Conservation (phyloP, 768 basidiomycete genomes). For the Mycena chlorophos region DNA sequence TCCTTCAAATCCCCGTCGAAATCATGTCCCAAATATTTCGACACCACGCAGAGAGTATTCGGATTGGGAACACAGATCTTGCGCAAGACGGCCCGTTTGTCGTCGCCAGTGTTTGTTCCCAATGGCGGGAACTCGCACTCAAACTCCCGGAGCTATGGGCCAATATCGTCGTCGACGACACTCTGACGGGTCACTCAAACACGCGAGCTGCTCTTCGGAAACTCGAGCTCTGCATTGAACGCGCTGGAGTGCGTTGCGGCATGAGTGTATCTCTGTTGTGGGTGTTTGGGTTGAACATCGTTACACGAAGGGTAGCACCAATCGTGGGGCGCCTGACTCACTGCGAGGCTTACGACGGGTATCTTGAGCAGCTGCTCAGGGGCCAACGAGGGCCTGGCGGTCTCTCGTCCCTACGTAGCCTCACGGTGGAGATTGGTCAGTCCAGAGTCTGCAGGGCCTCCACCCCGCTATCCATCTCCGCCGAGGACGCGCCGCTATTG, state of each 20-base stretch:
- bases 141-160: neutral
- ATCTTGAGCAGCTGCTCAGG: no score
- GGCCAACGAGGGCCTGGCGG: no score
- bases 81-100: neutral
- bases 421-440: neutral
- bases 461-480: neutral
- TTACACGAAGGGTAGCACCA: neutral
- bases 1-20: neutral
- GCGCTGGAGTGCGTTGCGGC: no score
- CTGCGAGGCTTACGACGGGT: no score
- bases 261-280: neutral
- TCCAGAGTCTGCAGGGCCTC: neutral
- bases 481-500: neutral
- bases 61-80: neutral
- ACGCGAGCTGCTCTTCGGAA: neutral
- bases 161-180: neutral
- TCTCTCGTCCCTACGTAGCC: neutral
- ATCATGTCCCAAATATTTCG: neutral
- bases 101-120: neutral
- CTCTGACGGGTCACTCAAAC: neutral
- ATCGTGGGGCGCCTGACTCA: no score
- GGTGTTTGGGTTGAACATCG: neutral
- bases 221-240: neutral
- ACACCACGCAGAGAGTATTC: neutral
- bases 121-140: neutral